Conservation (phyloP, 2,329 filamentous ascomycete genomes). For the Shiraia sp. region DNA sequence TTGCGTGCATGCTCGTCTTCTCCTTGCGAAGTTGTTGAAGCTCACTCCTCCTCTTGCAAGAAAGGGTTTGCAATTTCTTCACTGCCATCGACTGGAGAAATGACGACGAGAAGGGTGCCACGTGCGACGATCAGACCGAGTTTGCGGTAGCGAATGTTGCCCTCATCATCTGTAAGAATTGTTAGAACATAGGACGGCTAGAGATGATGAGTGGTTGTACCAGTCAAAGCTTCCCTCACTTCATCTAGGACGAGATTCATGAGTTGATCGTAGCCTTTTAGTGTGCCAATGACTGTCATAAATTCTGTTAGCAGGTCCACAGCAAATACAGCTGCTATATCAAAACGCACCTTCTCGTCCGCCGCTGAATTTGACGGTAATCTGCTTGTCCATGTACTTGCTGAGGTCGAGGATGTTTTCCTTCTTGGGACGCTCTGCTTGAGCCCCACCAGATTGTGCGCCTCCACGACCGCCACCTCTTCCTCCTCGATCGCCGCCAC, state of each 20-base stretch:
- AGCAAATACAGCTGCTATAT: too few relatives aligned
- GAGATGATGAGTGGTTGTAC: slow-evolving; percentile 55
- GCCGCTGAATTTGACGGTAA: slow-evolving; percentile 95
- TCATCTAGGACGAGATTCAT: slow-evolving; percentile 98
- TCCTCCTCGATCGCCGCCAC: slow-evolving; percentile 44
- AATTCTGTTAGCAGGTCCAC: slow-evolving; percentile 9
- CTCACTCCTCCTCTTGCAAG: slow-evolving; percentile 63
- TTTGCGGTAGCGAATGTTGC: slow-evolving; percentile 78
- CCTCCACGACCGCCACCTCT: slow-evolving; percentile 48
- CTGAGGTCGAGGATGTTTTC: slow-evolving; percentile 95
- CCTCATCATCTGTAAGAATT: slow-evolving; percentile 76
- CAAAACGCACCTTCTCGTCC: slow-evolving; percentile 80
- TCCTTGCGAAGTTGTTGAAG: too few relatives aligned
- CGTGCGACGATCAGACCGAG: slow-evolving; percentile 86
- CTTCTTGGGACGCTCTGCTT: slow-evolving; percentile 81
- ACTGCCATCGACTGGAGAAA: slow-evolving; percentile 91
- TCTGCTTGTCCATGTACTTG: slow-evolving; percentile 97
- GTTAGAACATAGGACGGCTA: neutral
- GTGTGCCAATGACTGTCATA: slow-evolving; percentile 73
- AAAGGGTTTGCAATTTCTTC: slow-evolving; percentile 97
- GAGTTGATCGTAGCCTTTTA: slow-evolving; percentile 95
- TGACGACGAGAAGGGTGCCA: slow-evolving; percentile 88
- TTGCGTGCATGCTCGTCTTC: too few relatives aligned
- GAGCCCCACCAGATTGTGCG: slow-evolving; percentile 35
- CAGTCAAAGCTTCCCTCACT: slow-evolving; percentile 85